Evolutionary conservation across 2,329 filamentous ascomycete species (phyloP), one percentile per base, ranked within the genome.

Genomic region (Stachybotrys elegans): DNA sequence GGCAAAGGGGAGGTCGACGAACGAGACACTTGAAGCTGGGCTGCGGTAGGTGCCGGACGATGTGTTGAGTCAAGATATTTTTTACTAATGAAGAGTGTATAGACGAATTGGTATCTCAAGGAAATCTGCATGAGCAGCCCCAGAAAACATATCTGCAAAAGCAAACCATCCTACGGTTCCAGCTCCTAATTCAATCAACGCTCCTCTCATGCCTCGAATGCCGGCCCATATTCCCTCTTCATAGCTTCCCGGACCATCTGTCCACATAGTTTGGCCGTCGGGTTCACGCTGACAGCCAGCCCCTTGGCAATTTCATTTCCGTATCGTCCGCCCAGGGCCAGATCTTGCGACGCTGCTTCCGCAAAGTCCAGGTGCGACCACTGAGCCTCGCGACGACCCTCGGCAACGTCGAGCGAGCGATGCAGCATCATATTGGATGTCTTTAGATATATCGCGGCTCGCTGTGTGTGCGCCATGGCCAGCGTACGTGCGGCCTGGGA

Each of bases 401-500:
- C 59, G 8, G 64, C 63, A 4, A 76, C 55, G 22, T 68, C 63
- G 21, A 75, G 45, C 21, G 57, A 56, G n/a, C 62, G 62, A 37
- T 57, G 48, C 6, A 54, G 43, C 31, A 71, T 50, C 41, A 76
- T 56, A 53, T 79, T 84, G 45, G 76, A 71, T 2, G 79, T 81
- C 50, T 71, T 70, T 49, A 81, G 74, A 52, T 83, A 83, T 27
- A 86, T 65, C 25, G 80, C 79, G 4, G 78, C 86, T 40, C 84
- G 75, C 60, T 91, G 86, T 0, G 85, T 89, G 54, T 87, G 79
- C 5, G 84, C 81, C 51, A 83, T 79, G 2, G 83, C 79, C 8
- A 92, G 66, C 0, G 85, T 83, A 45, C 77, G 81, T 11, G 79
- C 81, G 22, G 80, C 77, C 42, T 81, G 76, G 6, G 79, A 73